These are phyloP conservation scores for Lonicera japonica DNA, from an alignment of 129 eudicot species.

Conservation along the genomic window DNA sequence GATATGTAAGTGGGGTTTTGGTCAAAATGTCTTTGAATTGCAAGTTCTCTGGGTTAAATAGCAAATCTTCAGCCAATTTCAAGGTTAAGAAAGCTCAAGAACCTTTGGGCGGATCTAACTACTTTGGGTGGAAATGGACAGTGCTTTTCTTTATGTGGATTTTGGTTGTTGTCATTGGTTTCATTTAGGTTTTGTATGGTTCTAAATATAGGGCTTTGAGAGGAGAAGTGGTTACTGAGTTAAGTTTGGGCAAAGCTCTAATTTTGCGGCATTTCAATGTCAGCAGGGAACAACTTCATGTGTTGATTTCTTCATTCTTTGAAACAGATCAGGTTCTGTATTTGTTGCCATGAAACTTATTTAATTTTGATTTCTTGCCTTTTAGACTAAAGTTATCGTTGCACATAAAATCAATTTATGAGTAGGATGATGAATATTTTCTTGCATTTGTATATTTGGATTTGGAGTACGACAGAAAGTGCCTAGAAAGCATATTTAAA, in stretches of 20 bases:
- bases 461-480: background rate
- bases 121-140: slow-evolving; percentile 43
- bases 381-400: background rate
- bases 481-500: background rate
- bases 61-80: slow-evolving; percentile 31
- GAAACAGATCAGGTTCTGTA: slow-evolving; percentile 42
- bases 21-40: slow-evolving; percentile 58
- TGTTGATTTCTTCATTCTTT: slow-evolving; percentile 31
- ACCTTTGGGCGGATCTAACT: slow-evolving; percentile 21
- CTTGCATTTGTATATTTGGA: background rate
- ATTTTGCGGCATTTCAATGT: slow-evolving; percentile 41
- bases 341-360: background rate
- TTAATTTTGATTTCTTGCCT: slow-evolving; percentile 7
- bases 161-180: slow-evolving; percentile 31
- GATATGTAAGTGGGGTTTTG: slow-evolving; percentile 49
- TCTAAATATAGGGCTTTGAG: slow-evolving; percentile 11
- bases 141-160: slow-evolving; percentile 29
- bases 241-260: slow-evolving; percentile 25
- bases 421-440: background rate
- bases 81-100: slow-evolving; percentile 41
- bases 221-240: slow-evolving; percentile 16
- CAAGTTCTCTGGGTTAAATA: slow-evolving; percentile 39
- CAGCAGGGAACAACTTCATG: slow-evolving; percentile 42
- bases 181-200: slow-evolving; percentile 35
- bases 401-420: background rate